Evolutionary conservation across 1,284 basidiomycete species (phyloP).

Genomic region (Trichosporon ovoides): DNA sequence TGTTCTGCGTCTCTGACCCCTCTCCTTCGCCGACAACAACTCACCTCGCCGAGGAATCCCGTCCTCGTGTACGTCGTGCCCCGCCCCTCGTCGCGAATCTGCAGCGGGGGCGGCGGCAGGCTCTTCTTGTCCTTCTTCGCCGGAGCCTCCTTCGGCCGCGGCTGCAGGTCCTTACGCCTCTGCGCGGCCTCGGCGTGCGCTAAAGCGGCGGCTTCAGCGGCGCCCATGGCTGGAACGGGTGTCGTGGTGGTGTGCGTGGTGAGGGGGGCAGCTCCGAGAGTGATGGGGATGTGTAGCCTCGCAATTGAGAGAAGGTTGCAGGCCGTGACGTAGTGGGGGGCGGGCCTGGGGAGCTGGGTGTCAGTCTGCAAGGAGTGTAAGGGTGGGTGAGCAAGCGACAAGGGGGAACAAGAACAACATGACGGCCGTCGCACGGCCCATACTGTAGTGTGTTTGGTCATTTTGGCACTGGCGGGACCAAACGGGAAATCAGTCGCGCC

Average conservation of each 20-base stretch:
- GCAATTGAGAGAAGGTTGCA: neutral
- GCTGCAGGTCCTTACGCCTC: conserved; percentile 4
- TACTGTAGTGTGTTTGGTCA: neutral
- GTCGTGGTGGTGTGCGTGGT: neutral
- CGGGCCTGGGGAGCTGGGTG: no score
- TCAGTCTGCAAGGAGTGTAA: no score
- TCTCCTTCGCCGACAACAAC: conserved; percentile 40
- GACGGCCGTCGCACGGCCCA: neutral
- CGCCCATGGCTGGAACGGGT: neutral
- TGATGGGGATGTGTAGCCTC: neutral
- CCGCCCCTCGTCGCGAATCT: conserved; percentile 63
- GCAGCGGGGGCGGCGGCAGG: conserved; percentile 72
- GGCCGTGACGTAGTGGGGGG: neutral
- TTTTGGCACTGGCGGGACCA: neutral
- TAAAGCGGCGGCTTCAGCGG: conserved; percentile 4
- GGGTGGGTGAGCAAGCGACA: neutral
- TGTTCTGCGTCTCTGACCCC: conserved; percentile 6
- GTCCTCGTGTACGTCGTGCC: conserved; percentile 61
- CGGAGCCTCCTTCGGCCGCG: conserved; percentile 3
- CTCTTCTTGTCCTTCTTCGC: conserved; percentile 54
- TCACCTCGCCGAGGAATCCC: conserved; percentile 78
- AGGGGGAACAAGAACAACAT: neutral
- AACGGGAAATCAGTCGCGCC: conserved; percentile 2
- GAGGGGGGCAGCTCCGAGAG: neutral
- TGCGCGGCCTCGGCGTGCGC: conserved; percentile 5